Evolutionary conservation across 306 rosid species (phyloP).

Genomic region (Pterocarpus macrocarpus): DNA sequence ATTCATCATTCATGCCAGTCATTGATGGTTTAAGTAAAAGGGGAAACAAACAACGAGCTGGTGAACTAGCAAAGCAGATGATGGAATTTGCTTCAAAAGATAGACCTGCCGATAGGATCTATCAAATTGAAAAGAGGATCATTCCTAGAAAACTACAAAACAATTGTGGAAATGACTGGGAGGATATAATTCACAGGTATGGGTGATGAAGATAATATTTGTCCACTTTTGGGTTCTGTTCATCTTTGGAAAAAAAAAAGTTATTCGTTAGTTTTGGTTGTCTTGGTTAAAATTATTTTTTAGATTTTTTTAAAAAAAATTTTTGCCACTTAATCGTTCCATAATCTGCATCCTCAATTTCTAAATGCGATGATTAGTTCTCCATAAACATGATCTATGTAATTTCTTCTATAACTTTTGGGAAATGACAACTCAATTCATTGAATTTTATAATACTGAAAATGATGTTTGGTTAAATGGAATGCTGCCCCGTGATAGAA

Average conservation of each 20-base stretch:
- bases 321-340: constrained; percentile 10
- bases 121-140: constrained; percentile 47
- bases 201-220: constrained; percentile 28
- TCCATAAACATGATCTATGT: constrained; percentile 31
- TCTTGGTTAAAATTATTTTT: constrained; percentile 25
- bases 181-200: constrained; percentile 83
- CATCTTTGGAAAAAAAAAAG: background rate
- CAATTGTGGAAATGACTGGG: constrained; percentile 69
- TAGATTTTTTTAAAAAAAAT: background rate
- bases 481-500: background rate
- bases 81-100: constrained; percentile 79
- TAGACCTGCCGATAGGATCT: constrained; percentile 52
- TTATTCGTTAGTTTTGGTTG: constrained; percentile 28
- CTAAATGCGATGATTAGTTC: background rate
- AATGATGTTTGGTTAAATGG: background rate
- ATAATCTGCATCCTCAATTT: constrained; percentile 38
- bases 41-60: constrained; percentile 78
- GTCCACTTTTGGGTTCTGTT: constrained; percentile 21
- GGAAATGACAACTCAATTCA: background rate
- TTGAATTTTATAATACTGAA: constrained; percentile 26
- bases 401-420: constrained; percentile 31
- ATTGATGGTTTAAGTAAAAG: constrained; percentile 82
- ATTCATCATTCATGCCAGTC: constrained; percentile 80
- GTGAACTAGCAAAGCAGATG: constrained; percentile 80
- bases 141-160: constrained; percentile 51